A percentile compares a stretch with the other conserved stretches of the same genome.
These are phyloP conservation scores for Tieghemiomyces parasiticus DNA, from an alignment of 192 early-diverging fungal species.

Conservation along the genomic window DNA sequence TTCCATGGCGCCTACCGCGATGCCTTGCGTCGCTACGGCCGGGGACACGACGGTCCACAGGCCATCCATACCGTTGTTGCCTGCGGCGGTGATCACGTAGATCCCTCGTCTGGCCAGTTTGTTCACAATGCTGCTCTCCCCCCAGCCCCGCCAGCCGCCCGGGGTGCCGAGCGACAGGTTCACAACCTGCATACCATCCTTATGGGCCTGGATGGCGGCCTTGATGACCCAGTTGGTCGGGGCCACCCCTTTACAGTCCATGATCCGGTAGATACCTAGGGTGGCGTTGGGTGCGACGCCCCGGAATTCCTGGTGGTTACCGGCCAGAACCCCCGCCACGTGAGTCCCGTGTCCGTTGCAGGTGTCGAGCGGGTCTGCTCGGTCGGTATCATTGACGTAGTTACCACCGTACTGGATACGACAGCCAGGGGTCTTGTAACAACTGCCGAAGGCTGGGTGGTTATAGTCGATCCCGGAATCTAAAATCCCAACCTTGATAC, in stretches of 20 bases:
- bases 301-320: neutral
- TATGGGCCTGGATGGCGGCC: neutral
- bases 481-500: constrained; percentile 29
- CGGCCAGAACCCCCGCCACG: constrained; percentile 31
- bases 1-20: neutral
- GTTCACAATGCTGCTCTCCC: neutral
- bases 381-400: constrained; percentile 36
- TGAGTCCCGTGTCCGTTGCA: constrained; percentile 31
- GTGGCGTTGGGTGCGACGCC: constrained; percentile 10
- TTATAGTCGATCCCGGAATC: constrained; percentile 35
- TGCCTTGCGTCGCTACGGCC: neutral
- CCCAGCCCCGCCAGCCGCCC: neutral
- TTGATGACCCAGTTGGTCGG: neutral
- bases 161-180: neutral
- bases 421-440: constrained; percentile 38
- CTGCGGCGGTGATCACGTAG: neutral
- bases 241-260: constrained; percentile 1
- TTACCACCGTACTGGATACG: constrained; percentile 43
- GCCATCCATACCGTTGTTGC: neutral
- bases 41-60: neutral
- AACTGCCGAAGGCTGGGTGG: constrained; percentile 30
- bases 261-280: constrained; percentile 12
- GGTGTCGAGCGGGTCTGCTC: constrained; percentile 26
- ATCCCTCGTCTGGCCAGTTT: no score
- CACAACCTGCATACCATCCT: constrained; percentile 1